Base-by-base conservation (phyloP, 192 early-diverging fungal species). In the Coemansia sp. region DNA sequence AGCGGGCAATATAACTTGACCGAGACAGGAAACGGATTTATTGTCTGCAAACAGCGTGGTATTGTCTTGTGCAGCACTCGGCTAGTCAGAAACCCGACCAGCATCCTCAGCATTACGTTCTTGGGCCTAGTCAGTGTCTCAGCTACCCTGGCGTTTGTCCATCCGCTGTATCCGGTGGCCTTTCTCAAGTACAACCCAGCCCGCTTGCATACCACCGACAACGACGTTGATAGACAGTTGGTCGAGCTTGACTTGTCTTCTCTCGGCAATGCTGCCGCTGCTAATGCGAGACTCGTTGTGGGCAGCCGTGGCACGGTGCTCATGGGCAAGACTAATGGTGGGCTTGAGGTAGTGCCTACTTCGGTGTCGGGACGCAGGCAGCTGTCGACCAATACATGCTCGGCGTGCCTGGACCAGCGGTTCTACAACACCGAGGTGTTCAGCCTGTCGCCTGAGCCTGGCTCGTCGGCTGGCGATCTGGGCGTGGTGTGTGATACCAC, bases 91-190 rank as follows among this genome's bases (percentile, higher is more conserved):
- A 90, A 91, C 66, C 85, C 85, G 23, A 81, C 94, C 49, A 90
- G 91, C 37, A 94, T 96, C 64, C 86, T 96, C 23, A 85, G 86
- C 64, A 77, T 96, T 38, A 95, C 93, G 0, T 93, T 98, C 74
- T 91, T 90, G 35, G 91, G 94, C 62, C 87, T 87, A 19, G 86
- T 96, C 33, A 90, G 92, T 40, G 86, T 94, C 42, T 88, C 89
- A 0, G 95, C 88, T 11, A 88, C 86, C 47, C 76, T 95, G n/a
- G 72, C 92, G 0, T 93, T 91, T 65, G 64, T 92, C 8, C 96
- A 98, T 64, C 96, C 94, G 3, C 88, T 91, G 3, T 92, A 71
- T 17, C 74, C 69, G 9, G 32, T 76, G 14, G 49, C 61, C 3
- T 71, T 76, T 57, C 17, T 76, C 40, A 76, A 76, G 53, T 76